Conservation (phyloP, 345 rosid genomes). For the Noccaea bulbosa region DNA sequence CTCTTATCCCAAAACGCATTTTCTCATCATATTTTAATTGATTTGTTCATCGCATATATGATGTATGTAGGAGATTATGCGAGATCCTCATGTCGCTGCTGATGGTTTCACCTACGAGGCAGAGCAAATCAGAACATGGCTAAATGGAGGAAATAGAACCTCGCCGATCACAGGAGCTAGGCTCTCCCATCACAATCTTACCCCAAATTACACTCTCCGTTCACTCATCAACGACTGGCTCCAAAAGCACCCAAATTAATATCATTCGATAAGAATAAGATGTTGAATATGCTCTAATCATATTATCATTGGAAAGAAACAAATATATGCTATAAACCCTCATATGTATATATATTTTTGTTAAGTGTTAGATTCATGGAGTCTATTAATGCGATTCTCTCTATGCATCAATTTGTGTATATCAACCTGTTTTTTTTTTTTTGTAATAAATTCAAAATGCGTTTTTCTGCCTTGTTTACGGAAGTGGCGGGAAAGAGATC, state of each 20-base stretch:
- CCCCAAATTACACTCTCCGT: slow-evolving; percentile 65
- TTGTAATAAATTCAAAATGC: too few species aligned
- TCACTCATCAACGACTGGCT: slow-evolving; percentile 66
- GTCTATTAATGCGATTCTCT: not conserved
- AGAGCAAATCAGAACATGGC: slow-evolving; percentile 56
- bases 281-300: not conserved
- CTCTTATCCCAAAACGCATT: not conserved
- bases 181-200: slow-evolving; percentile 48
- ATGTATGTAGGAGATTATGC: slow-evolving; percentile 64
- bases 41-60: not conserved
- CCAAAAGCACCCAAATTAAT: slow-evolving; percentile 32
- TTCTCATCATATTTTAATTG: not conserved
- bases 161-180: slow-evolving; percentile 63
- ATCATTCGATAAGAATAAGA: not conserved
- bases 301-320: not conserved
- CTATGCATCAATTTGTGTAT: not conserved
- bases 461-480: too few species aligned
- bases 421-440: not conserved
- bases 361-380: not conserved
- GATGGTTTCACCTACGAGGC: slow-evolving; percentile 78
- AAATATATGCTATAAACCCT: not conserved
- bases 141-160: slow-evolving; percentile 47
- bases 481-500: slow-evolving; percentile 1
- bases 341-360: not conserved
- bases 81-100: slow-evolving; percentile 72